A percentile compares a stretch with the other conserved stretches of the same genome.
These are phyloP conservation scores for Citrus trifoliata DNA, from an alignment of 345 rosid genomes.

Conservation along the genomic window DNA sequence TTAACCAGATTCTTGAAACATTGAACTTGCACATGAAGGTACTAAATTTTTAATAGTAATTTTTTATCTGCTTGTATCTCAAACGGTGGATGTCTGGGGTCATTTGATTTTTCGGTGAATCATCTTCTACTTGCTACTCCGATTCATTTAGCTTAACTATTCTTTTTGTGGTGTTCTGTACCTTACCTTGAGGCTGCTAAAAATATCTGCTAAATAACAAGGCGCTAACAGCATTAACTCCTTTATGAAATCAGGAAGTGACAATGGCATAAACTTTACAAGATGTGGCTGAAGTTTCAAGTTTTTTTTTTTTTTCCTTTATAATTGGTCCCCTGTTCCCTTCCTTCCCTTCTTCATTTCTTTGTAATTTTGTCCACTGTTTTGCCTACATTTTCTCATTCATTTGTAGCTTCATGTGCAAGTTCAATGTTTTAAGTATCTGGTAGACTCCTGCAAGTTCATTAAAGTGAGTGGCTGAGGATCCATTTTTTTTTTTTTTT, in stretches of 20 bases:
- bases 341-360: neutral
- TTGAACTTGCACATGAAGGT: conserved; percentile 49
- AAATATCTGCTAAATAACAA: neutral
- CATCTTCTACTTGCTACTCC: neutral
- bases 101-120: neutral
- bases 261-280: neutral
- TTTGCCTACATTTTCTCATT: neutral
- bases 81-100: neutral
- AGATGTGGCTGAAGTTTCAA: neutral
- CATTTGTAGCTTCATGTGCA: neutral
- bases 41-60: conserved; percentile 4
- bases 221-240: neutral
- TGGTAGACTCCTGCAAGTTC: no score
- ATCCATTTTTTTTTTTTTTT: neutral
- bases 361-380: neutral
- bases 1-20: conserved; percentile 39
- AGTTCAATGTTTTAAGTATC: no score
- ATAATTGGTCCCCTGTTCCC: neutral
- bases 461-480: neutral
- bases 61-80: neutral
- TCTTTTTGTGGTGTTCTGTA: neutral
- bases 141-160: neutral
- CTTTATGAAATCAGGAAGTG: neutral
- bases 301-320: neutral
- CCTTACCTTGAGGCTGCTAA: neutral